Conservation (phyloP, 495 filamentous ascomycete genomes). For the Tuber aestivum region DNA sequence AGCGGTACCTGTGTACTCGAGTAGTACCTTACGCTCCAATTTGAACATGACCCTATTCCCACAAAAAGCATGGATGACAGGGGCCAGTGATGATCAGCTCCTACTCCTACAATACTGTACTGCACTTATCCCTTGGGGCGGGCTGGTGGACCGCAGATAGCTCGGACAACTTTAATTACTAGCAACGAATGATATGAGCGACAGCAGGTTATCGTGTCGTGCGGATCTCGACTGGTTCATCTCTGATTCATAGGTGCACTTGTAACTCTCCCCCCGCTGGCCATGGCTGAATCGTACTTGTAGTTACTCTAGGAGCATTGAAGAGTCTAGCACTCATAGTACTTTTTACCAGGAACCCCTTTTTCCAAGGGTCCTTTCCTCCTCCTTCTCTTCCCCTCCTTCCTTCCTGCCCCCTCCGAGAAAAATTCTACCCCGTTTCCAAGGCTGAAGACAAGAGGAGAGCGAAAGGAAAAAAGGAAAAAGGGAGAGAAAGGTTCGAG, state of each 20-base stretch:
- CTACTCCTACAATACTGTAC: background rate
- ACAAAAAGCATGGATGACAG: background rate
- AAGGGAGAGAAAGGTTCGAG: background rate
- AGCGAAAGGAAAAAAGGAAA: background rate
- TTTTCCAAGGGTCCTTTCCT: background rate
- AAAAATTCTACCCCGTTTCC: background rate
- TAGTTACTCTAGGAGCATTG: background rate
- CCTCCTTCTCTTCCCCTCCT: background rate
- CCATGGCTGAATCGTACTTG: constrained; percentile 3
- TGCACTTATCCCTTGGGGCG: background rate
- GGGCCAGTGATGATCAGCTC: background rate
- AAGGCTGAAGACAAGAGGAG: background rate
- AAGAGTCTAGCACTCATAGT: background rate
- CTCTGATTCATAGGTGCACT: background rate
- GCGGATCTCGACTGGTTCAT: background rate
- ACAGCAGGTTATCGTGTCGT: background rate
- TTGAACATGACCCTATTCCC: background rate
- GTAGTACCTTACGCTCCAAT: background rate
- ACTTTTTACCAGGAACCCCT: background rate
- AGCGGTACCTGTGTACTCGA: too few relatives aligned
- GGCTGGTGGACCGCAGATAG: background rate
- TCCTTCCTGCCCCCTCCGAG: background rate
- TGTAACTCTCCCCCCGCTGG: background rate
- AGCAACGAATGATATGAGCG: background rate
- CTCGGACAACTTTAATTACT: background rate